Evolutionary conservation across 2,329 filamentous ascomycete species (phyloP).

Genomic region (Venturia pyrina): DNA sequence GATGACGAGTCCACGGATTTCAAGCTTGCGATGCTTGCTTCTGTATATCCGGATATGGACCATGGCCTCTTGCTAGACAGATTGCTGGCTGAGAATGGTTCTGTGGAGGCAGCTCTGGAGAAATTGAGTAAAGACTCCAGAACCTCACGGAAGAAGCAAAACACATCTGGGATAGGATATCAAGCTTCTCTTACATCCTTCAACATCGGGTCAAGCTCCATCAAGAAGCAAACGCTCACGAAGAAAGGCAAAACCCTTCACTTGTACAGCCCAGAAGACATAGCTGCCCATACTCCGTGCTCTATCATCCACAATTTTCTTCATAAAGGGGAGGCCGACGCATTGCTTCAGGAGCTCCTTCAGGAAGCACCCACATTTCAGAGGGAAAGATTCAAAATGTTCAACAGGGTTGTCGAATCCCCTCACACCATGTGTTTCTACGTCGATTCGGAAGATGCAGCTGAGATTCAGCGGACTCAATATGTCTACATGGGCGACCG

Average conservation of each 20-base stretch:
- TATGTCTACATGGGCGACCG: conserved; percentile 78
- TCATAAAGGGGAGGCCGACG: conserved; percentile 58
- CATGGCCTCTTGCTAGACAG: conserved; percentile 66
- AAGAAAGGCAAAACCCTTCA: conserved; percentile 76
- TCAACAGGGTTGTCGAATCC: conserved; percentile 75
- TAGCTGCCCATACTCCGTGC: conserved; percentile 77
- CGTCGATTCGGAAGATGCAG: conserved; percentile 63
- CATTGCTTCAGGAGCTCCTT: conserved; percentile 65
- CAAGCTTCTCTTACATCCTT: conserved; percentile 31
- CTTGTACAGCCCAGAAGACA: conserved; percentile 70
- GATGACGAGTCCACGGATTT: conserved; percentile 77
- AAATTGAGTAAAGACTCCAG: conserved; percentile 37
- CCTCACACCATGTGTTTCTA: conserved; percentile 81
- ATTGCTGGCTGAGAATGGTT: conserved; percentile 67
- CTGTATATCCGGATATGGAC: conserved; percentile 56
- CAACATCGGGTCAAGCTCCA: conserved; percentile 8
- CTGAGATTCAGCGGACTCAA: conserved; percentile 59
- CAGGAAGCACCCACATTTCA: conserved; percentile 62
- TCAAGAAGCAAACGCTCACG: conserved; percentile 41
- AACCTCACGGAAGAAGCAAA: conserved; percentile 23
- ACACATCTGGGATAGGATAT: conserved; percentile 25
- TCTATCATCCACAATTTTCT: conserved; percentile 90
- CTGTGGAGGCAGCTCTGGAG: conserved; percentile 54
- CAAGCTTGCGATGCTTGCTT: conserved; percentile 76
- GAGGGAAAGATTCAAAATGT: conserved; percentile 69